phyloP scores from a whole-genome alignment of 371 early-diverging fungal species.

The Mortierella sp. region DNA sequence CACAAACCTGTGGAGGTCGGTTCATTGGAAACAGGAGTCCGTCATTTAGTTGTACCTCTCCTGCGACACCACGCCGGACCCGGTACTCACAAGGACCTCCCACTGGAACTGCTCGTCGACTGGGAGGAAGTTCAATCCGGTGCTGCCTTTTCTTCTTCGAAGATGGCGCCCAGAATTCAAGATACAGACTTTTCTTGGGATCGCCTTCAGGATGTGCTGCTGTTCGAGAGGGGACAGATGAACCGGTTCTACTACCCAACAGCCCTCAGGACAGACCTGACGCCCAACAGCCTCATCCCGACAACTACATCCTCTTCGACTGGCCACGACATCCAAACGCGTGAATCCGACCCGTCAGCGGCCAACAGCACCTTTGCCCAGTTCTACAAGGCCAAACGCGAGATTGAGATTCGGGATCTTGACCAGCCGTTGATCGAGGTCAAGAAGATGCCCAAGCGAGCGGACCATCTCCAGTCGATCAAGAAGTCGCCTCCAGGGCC shows the following conservation, averaged over 20 bases:
- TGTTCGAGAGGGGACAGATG: constrained; percentile 13
- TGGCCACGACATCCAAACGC: background rate
- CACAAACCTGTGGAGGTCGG: constrained; percentile 26
- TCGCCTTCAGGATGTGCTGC: constrained; percentile 8
- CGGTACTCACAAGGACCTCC: background rate
- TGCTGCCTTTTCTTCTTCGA: background rate
- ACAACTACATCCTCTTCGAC: background rate
- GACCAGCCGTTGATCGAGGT: constrained; percentile 26
- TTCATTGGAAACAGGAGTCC: constrained; percentile 13
- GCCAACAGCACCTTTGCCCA: background rate
- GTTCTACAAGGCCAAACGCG: constrained; percentile 1
- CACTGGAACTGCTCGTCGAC: constrained; percentile 12
- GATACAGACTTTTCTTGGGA: constrained; percentile 12
- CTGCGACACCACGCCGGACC: background rate
- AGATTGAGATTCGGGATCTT: background rate
- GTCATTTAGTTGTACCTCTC: constrained; percentile 24
- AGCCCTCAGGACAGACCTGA: constrained; percentile 18
- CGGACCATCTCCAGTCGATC: constrained; percentile 1
- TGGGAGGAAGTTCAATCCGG: constrained; percentile 25
- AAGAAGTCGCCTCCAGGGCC: background rate
- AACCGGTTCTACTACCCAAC: constrained; percentile 8
- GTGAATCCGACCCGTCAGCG: background rate
- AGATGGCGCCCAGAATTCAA: background rate
- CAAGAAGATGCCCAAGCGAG: background rate
- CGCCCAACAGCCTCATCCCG: constrained; percentile 17